phyloP scores from a whole-genome alignment of 2,329 filamentous ascomycete species.

The Atkinsonella texensis region DNA sequence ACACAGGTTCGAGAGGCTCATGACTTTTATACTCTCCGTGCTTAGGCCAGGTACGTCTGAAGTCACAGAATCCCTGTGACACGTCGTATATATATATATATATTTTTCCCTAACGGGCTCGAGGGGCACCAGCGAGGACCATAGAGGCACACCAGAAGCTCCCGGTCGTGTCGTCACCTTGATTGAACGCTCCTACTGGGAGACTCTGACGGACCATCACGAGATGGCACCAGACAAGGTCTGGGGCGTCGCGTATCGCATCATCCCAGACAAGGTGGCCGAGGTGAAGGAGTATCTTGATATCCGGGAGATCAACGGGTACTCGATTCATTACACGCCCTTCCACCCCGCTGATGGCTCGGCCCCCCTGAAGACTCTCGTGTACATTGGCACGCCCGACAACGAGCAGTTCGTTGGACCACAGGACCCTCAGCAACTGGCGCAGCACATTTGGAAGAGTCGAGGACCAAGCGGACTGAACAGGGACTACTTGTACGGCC shows the following conservation, averaged over 20 bases:
- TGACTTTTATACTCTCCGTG: not conserved
- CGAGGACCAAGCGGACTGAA: slow-evolving; percentile 80
- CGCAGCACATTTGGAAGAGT: slow-evolving; percentile 67
- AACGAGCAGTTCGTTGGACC: slow-evolving; percentile 87
- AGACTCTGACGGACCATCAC: slow-evolving; percentile 58
- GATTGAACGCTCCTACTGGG: slow-evolving; percentile 76
- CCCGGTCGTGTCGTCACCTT: slow-evolving; percentile 90
- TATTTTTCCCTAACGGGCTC: not conserved
- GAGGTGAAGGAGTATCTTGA: slow-evolving; percentile 86
- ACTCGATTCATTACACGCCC: slow-evolving; percentile 81
- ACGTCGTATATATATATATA: too few relatives aligned
- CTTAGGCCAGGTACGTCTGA: slow-evolving; percentile 6
- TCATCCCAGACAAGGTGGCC: slow-evolving; percentile 56
- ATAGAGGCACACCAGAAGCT: slow-evolving; percentile 77
- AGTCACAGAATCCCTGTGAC: not conserved
- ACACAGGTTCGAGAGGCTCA: not conserved
- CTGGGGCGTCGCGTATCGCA: slow-evolving; percentile 91
- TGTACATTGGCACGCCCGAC: slow-evolving; percentile 88
- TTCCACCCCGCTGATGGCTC: slow-evolving; percentile 48
- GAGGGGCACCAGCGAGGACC: slow-evolving; percentile 59
- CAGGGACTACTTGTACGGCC: slow-evolving; percentile 71
- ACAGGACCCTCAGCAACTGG: slow-evolving; percentile 66
- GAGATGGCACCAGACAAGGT: slow-evolving; percentile 51
- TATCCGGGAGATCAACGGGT: slow-evolving; percentile 94
- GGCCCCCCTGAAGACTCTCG: slow-evolving; percentile 44